Evolutionary conservation across 1,284 basidiomycete species (phyloP), one percentile per base, ranked within the genome.

Genomic region (Trichosporon faecale): DNA sequence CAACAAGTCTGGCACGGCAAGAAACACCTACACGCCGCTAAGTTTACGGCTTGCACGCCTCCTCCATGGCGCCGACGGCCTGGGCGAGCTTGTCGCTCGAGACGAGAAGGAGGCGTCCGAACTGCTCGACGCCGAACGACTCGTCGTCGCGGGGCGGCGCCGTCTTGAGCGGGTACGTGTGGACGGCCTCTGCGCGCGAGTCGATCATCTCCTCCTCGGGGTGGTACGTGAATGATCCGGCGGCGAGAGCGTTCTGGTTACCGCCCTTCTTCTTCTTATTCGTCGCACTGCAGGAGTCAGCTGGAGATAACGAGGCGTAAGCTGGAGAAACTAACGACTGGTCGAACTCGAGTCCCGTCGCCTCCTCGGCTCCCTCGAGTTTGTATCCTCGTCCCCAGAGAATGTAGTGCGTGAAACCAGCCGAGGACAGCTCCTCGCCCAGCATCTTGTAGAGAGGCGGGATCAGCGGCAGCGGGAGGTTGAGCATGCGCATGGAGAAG

Each of bases 381-480:
- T 79, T 77, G 68, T 84, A 84, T 5, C 82, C 82, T 55, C 83
- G 70, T 2, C 81, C 81, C 77, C 82, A 81, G n/a, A 84, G 66
- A 8, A 84, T 27, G 70, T 75, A 82, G 72, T 84, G 80, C 3
- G 75, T 78, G 67, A 81, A 80, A 12, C 70, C 44, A 14, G 77
- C 67, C 18, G 44, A 81, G 1, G 91, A 91, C n/a, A 95, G 85
- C 79, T 98, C 94, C 63, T 91, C 89, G 0, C 86, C 84, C 25
- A 97, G 86, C 91, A 96, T 93, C 67, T 87, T 86, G 82, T 95
- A 96, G 89, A 95, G 91, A 1, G 93, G 94, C 12, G 93, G 91
- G 21, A 95, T 87, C 52, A 94, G 88, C 76, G 96, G 92, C 3
- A 93, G 89, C 0, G 95, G 95, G 88, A 98, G 94, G 81, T 97